These are phyloP conservation scores for Colletotrichum sp. DNA, from an alignment of 2,329 filamentous ascomycete species.

Conservation along the genomic window DNA sequence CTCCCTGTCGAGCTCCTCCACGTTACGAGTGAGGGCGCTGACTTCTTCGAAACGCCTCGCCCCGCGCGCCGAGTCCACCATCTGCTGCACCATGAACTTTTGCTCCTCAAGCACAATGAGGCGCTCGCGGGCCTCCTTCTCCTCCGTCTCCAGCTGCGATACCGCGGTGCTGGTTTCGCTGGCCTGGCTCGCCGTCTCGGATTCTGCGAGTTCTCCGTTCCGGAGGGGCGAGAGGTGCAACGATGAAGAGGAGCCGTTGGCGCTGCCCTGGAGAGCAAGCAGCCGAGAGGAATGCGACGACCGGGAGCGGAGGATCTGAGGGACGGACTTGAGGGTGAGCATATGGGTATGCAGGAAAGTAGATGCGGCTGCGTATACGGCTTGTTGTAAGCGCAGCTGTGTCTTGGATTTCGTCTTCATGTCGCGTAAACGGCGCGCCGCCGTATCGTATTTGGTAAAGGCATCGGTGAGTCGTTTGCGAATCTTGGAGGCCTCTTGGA, in stretches of 20 bases:
- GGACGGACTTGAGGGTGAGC: constrained; percentile 81
- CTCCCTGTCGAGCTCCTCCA: constrained; percentile 82
- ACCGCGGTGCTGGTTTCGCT: constrained; percentile 59
- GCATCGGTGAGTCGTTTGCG: constrained; percentile 89
- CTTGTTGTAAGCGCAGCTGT: constrained; percentile 78
- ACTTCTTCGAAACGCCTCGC: constrained; percentile 87
- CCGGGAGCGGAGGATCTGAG: constrained; percentile 63
- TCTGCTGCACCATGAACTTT: constrained; percentile 84
- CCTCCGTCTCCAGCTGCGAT: constrained; percentile 75
- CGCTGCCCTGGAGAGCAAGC: constrained; percentile 34
- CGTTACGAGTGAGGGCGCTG: constrained; percentile 76
- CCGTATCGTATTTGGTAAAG: constrained; percentile 85
- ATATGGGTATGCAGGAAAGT: constrained; percentile 89
- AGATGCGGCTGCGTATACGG: constrained; percentile 82
- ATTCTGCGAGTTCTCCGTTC: constrained; percentile 50
- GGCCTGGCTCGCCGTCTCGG: constrained; percentile 55
- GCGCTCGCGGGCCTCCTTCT: constrained; percentile 80
- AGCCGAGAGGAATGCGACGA: constrained; percentile 34
- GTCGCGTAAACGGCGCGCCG: constrained; percentile 81
- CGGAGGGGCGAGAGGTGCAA: constrained; percentile 46
- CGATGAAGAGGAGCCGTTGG: constrained; percentile 39
- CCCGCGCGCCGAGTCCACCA: constrained; percentile 79
- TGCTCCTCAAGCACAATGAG: constrained; percentile 90
- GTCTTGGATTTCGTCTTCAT: constrained; percentile 74
- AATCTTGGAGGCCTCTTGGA: constrained; percentile 86